Conservation (phyloP, 371 early-diverging fungal genomes). For the Rhizopus delemar region DNA sequence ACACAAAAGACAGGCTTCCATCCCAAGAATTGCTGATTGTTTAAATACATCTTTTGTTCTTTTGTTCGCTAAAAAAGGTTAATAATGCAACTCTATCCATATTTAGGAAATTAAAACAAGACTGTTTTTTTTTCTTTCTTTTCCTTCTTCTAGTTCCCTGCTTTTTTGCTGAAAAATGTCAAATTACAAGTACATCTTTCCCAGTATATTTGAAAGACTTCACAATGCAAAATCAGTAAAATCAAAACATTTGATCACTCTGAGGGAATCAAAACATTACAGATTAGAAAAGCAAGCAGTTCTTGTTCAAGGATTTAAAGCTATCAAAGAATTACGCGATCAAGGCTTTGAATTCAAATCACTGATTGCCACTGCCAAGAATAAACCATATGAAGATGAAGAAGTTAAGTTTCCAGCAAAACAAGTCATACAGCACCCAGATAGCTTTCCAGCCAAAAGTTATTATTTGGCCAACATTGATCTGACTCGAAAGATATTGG, state of each 20-base stretch:
- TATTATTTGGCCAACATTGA: slow-evolving; percentile 45
- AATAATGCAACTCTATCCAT: background rate
- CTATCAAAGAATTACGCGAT: slow-evolving; percentile 35
- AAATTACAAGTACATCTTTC: slow-evolving; percentile 20
- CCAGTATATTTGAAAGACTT: slow-evolving; percentile 29
- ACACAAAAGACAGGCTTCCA: background rate
- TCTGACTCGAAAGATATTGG: slow-evolving; percentile 45
- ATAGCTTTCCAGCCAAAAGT: slow-evolving; percentile 34
- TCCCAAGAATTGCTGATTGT: background rate
- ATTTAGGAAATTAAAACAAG: background rate
- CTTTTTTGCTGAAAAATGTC: background rate
- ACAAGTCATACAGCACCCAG: slow-evolving; percentile 33
- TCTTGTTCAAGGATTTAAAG: slow-evolving; percentile 44
- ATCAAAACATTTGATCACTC: slow-evolving; percentile 32
- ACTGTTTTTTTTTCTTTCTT: background rate
- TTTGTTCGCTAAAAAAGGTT: slow-evolving; percentile 14
- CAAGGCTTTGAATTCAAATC: slow-evolving; percentile 32
- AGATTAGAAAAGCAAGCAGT: slow-evolving; percentile 29
- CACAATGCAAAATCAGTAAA: slow-evolving; percentile 23
- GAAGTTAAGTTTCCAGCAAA: slow-evolving; percentile 40
- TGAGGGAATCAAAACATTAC: slow-evolving; percentile 42
- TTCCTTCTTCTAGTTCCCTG: background rate
- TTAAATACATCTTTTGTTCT: background rate
- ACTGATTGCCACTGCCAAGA: slow-evolving; percentile 39
- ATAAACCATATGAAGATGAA: slow-evolving; percentile 24